These are phyloP conservation scores for Epichloe glyceriae DNA, from an alignment of 2,329 filamentous ascomycete genomes.

Conservation along the genomic window DNA sequence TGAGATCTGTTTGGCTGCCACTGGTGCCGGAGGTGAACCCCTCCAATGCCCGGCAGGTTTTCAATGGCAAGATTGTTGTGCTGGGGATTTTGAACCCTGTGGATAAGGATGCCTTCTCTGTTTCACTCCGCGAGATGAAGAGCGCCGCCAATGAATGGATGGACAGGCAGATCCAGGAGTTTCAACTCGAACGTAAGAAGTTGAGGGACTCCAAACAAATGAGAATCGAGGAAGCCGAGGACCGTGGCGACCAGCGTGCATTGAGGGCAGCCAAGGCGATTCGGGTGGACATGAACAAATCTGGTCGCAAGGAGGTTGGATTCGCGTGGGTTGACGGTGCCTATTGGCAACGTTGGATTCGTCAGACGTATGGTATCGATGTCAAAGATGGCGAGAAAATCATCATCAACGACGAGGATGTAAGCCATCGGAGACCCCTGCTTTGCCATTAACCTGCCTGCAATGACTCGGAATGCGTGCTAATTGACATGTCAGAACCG, in stretches of 20 bases:
- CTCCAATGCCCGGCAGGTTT: constrained; percentile 83
- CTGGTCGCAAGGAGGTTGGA: constrained; percentile 74
- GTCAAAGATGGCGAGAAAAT: constrained; percentile 80
- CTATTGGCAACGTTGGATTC: constrained; percentile 96
- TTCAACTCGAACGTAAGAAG: constrained; percentile 87
- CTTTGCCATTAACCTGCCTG: not conserved
- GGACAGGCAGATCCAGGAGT: constrained; percentile 84
- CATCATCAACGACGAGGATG: constrained; percentile 94
- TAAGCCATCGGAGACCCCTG: constrained; percentile 35
- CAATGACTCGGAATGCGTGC: not conserved
- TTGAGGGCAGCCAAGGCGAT: constrained; percentile 80
- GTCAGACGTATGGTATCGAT: constrained; percentile 87
- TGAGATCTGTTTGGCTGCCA: constrained; percentile 91
- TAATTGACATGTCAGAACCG: constrained; percentile 48
- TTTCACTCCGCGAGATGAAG: constrained; percentile 81
- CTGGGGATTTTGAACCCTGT: constrained; percentile 76
- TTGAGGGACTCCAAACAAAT: constrained; percentile 89
- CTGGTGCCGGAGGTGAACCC: constrained; percentile 90
- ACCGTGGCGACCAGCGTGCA: constrained; percentile 79
- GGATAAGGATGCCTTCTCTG: constrained; percentile 63
- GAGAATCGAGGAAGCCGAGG: constrained; percentile 90
- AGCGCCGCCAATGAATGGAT: constrained; percentile 95
- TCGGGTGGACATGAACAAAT: constrained; percentile 78
- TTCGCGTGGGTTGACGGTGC: constrained; percentile 97
- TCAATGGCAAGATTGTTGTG: constrained; percentile 91